Percentiles rank a stretch among this genome's conserved stretches.
These are phyloP conservation scores for Talinum fruticosum DNA, from an alignment of 148 eudicot genomes.

Conservation along the genomic window DNA sequence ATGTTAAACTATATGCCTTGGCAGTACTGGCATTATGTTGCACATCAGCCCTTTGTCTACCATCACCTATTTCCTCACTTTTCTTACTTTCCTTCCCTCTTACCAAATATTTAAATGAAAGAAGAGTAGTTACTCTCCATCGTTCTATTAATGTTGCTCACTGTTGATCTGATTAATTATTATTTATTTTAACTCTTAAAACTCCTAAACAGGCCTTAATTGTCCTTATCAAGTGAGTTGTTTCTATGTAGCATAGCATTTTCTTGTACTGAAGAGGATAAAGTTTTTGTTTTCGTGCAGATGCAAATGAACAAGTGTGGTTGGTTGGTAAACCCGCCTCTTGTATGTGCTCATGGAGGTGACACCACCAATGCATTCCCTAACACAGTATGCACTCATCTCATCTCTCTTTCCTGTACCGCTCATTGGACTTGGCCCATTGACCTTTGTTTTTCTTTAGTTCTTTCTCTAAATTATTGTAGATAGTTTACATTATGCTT, in stretches of 20 bases:
- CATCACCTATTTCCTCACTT: too few species aligned
- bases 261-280: background rate
- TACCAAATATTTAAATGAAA: too few species aligned
- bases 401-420: conserved; percentile 18
- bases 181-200: background rate
- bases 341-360: conserved; percentile 99
- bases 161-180: too few species aligned
- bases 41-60: too few species aligned
- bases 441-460: background rate
- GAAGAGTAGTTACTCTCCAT: too few species aligned
- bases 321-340: conserved; percentile 80
- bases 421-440: background rate
- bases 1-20: too few species aligned
- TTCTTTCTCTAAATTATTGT: background rate
- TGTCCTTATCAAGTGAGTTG: background rate
- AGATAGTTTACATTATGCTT: background rate
- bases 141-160: too few species aligned
- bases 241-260: background rate
- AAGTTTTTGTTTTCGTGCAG: conserved; percentile 41
- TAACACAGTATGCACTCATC: conserved; percentile 59
- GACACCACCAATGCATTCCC: conserved; percentile 84
- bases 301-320: conserved; percentile 62
- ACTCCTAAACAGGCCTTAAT: background rate
- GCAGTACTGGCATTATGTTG: too few species aligned
- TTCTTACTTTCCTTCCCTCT: too few species aligned